phyloP scores from a whole-genome alignment of 805 yeast species.

The Starmera quercuum region DNA sequence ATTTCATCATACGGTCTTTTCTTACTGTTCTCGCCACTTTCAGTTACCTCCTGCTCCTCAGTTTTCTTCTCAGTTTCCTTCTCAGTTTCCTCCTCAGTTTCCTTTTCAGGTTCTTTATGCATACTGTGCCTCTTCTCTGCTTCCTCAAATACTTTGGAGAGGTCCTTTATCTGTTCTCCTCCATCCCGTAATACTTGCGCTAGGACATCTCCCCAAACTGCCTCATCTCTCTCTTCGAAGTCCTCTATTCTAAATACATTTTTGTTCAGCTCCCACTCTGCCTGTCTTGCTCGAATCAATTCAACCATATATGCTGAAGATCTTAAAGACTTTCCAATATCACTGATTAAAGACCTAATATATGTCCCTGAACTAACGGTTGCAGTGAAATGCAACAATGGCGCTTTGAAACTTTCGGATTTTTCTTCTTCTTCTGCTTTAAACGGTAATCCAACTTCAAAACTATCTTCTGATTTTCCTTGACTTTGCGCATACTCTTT shows the following conservation, averaged over 20 bases:
- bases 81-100: background rate
- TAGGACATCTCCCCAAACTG: conserved; percentile 65
- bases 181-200: conserved; percentile 44
- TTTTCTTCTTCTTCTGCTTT: conserved; percentile 24
- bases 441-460: conserved; percentile 30
- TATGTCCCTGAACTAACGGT: conserved; percentile 93
- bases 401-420: conserved; percentile 44
- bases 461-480: conserved; percentile 31
- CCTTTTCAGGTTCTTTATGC: background rate
- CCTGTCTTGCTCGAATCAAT: conserved; percentile 66
- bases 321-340: conserved; percentile 73
- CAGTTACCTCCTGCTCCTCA: no score
- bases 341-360: conserved; percentile 84
- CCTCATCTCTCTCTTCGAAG: conserved; percentile 51
- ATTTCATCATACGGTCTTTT: no score
- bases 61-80: background rate
- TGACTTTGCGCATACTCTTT: conserved; percentile 42
- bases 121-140: background rate
- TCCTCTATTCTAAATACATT: conserved; percentile 63
- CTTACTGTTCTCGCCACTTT: no score
- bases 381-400: conserved; percentile 64
- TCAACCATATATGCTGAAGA: conserved; percentile 86
- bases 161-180: conserved; percentile 24
- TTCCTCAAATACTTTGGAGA: conserved; percentile 6
- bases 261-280: conserved; percentile 72